These are phyloP conservation scores for Dendrostoma leiphaemia DNA, from an alignment of 2,329 filamentous ascomycete genomes.

Conservation along the genomic window DNA sequence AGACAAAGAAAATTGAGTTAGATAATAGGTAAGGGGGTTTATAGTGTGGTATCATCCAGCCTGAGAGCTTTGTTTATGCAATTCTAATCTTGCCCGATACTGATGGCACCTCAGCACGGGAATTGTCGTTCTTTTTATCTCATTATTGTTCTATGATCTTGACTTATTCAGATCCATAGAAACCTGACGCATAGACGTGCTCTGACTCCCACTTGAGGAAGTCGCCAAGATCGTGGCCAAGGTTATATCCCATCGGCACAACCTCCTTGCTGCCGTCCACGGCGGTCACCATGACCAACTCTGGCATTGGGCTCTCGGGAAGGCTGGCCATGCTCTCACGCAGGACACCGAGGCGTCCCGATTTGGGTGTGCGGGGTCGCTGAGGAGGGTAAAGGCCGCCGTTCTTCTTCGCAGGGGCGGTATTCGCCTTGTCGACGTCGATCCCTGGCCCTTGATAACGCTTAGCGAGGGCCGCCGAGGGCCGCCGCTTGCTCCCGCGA, in stretches of 20 bases:
- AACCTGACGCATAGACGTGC: conserved; percentile 38
- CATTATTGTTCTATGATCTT: not conserved
- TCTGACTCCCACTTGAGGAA: conserved; percentile 58
- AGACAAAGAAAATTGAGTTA: not conserved
- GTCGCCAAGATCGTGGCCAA: conserved; percentile 57
- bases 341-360: conserved; percentile 16
- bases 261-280: conserved; percentile 36
- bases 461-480: conserved; percentile 32
- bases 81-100: not conserved
- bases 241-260: conserved; percentile 60
- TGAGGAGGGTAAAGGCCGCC: not conserved
- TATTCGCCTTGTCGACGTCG: conserved; percentile 23
- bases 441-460: conserved; percentile 24
- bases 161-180: conserved; percentile 21
- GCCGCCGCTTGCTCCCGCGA: conserved; percentile 34
- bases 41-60: not conserved
- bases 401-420: conserved; percentile 19
- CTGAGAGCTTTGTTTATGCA: not conserved
- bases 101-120: not conserved
- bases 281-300: conserved; percentile 40
- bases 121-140: not conserved
- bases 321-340: conserved; percentile 40
- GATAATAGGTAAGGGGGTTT: not conserved
- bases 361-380: conserved; percentile 6
- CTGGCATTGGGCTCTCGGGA: conserved; percentile 51